Conservation (phyloP, 768 basidiomycete genomes). For the Mycena vulgaris region DNA sequence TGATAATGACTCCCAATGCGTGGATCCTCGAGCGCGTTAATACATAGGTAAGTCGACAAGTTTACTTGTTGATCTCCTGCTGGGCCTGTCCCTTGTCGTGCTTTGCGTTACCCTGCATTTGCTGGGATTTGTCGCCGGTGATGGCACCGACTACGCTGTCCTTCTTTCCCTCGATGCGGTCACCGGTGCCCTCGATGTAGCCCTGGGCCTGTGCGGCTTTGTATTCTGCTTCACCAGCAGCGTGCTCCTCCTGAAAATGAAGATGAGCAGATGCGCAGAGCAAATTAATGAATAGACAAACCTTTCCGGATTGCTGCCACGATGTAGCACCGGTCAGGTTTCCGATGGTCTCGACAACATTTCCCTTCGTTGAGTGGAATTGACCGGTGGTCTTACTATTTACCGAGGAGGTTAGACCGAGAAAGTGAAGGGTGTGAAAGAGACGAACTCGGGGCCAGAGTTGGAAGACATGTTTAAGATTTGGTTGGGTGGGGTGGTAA, state of each 20-base stretch:
- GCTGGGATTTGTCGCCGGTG: conserved; percentile 56
- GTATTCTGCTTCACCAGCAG: conserved; percentile 54
- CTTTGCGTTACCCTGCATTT: conserved; percentile 58
- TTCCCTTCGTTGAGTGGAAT: conserved; percentile 32
- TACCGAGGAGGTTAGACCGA: not conserved
- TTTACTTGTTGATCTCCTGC: conserved; percentile 51
- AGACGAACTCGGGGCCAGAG: conserved; percentile 22
- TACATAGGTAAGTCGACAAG: not conserved
- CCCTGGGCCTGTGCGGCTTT: conserved; percentile 53
- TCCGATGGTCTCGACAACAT: conserved; percentile 47
- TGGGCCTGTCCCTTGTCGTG: conserved; percentile 66
- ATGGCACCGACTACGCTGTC: conserved; percentile 54
- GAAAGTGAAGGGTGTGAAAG: not conserved
- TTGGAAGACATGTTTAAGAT: conserved; percentile 24
- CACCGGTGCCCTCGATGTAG: conserved; percentile 54
- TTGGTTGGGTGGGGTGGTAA: not conserved
- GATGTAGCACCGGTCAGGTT: conserved; percentile 53
- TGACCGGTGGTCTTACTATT: conserved; percentile 37
- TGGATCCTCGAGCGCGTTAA: not conserved
- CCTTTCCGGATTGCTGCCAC: conserved; percentile 53
- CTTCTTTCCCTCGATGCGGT: conserved; percentile 55
- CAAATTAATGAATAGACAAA: not conserved
- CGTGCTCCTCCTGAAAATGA: conserved; percentile 50
- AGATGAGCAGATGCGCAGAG: not conserved
- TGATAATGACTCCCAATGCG: not conserved